Conservation (phyloP, 805 yeast genomes). For the Wickerhamomyces hampshirensis region DNA sequence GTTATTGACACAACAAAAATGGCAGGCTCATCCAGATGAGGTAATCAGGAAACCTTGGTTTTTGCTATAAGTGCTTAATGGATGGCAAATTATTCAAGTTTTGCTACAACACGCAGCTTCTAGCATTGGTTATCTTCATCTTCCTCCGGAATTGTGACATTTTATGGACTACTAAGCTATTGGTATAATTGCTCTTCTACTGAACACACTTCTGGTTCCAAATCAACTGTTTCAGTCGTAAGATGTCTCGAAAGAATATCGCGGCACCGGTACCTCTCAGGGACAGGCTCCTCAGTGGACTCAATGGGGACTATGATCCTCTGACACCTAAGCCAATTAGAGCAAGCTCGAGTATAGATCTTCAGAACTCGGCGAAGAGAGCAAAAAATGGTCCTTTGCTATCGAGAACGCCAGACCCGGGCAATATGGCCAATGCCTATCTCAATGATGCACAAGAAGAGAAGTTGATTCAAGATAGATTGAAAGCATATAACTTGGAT, state of each 20-base stretch:
- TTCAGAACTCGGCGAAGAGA: conserved; percentile 5
- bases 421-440: conserved; percentile 7
- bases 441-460: conserved; percentile 15
- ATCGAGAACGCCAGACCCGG: conserved; percentile 25
- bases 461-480: conserved; percentile 24
- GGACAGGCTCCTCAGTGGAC: conserved; percentile 9
- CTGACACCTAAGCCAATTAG: conserved; percentile 6
- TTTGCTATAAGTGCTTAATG: too few relatives aligned
- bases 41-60: too few relatives aligned
- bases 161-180: too few relatives aligned
- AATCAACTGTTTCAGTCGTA: not conserved
- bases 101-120: too few relatives aligned
- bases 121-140: too few relatives aligned
- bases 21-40: too few relatives aligned
- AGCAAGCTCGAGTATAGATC: conserved; percentile 15
- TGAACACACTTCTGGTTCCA: too few relatives aligned
- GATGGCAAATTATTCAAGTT: too few relatives aligned
- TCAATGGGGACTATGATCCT: not conserved
- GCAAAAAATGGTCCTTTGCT: conserved; percentile 4
- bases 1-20: too few relatives aligned
- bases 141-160: too few relatives aligned
- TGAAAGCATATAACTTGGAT: conserved; percentile 43
- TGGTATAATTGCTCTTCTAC: too few relatives aligned
- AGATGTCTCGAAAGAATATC: conserved; percentile 11
- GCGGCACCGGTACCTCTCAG: conserved; percentile 23